Base-by-base conservation (phyloP, 2,329 filamentous ascomycete species). In the Neocatenulostroma microsporum region DNA sequence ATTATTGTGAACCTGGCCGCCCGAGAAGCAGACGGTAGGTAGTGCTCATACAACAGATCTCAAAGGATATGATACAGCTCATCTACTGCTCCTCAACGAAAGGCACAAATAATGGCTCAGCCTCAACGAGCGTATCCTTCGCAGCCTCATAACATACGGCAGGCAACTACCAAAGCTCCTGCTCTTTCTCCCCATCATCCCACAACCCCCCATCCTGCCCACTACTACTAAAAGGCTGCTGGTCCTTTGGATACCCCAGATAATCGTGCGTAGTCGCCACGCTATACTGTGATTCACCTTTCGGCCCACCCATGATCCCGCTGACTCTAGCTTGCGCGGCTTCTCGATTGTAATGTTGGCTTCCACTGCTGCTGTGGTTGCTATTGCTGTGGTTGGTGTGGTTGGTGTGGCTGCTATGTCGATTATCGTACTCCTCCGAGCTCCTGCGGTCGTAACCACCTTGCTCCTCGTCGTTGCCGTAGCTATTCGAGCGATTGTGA, bases 191-290 rank as follows among this genome's bases (percentile, higher is more conserved):
- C 17, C 52, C 54, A 24, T 57, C 56, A 21, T 58, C 54, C 56
- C 55, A 57, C 31, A 55, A 30, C 9, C 36, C 45, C 31, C 25
- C 32, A 15, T 17, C 18, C 8, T 21, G 20, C 21, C 20, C 23
- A 12, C 46, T 42, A 11, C 11, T 20, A 4, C 51, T 50, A 40
- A 53, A 52, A 5, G 42, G 39, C 39, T 46, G 44, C 37, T 49
- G 40, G 29, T 52, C 48, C 32, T 54, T 52, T 11, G 48, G 46
- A 35, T 58, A 55, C 11, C 56, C 57, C 33, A 60, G 36, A 43
- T 60, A 60, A 27, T 59, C 55, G 34, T 57, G 49, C 29, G 50
- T 51, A 36, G 42, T 51, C 12, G 54, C 49, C 14, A 60, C 56
- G 34, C 51, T 55, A 36, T 60, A 60, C n/a, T 50, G 23, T 24